Percentiles rank a stretch among this genome's conserved stretches.
Conservation (phyloP, 345 rosid genomes). For the Salix caprea region DNA sequence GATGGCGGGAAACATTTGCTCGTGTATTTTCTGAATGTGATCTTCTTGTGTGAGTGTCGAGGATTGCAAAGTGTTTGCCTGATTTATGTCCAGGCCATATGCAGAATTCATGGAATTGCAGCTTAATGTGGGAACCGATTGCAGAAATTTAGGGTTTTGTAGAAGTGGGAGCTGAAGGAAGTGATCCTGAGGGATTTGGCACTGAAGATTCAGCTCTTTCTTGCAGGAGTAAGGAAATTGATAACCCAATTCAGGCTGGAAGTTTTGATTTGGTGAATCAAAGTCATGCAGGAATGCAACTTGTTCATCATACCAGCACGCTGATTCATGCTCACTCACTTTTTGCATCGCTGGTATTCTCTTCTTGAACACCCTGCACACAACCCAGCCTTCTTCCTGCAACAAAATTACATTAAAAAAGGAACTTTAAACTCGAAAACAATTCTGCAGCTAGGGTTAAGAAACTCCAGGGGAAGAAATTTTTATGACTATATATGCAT, state of each 20-base stretch:
- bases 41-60: constrained; percentile 41
- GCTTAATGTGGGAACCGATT: constrained; percentile 32
- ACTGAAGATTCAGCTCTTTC: constrained; percentile 64
- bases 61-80: constrained; percentile 28
- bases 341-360: constrained; percentile 52
- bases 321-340: constrained; percentile 46
- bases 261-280: constrained; percentile 53
- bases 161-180: constrained; percentile 75
- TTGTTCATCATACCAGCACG: constrained; percentile 82
- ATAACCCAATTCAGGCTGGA: constrained; percentile 41
- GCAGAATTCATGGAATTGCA: constrained; percentile 41
- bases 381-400: constrained; percentile 92
- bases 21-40: constrained; percentile 33
- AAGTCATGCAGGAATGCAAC: constrained; percentile 61
- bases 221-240: constrained; percentile 60
- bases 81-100: constrained; percentile 39
- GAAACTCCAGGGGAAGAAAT: background rate
- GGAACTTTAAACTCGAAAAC: background rate
- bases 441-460: background rate
- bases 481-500: background rate
- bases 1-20: constrained; percentile 33
- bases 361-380: constrained; percentile 94
- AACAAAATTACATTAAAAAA: background rate
- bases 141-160: constrained; percentile 66
- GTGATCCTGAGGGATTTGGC: constrained; percentile 42